These are phyloP conservation scores for Cystobasidium pallidum DNA, from an alignment of 1,284 basidiomycete genomes.

Conservation along the genomic window DNA sequence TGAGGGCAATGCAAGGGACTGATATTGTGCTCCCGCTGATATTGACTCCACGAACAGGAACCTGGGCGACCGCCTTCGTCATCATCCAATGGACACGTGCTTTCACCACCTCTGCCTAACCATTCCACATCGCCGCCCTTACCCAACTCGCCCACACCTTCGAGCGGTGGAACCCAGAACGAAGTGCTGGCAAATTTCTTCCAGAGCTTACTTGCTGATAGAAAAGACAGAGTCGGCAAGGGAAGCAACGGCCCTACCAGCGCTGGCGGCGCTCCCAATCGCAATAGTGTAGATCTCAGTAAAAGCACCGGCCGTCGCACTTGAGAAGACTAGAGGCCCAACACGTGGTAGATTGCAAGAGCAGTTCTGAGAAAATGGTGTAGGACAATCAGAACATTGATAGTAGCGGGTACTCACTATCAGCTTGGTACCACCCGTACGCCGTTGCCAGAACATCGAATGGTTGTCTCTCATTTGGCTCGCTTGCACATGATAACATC, in stretches of 20 bases:
- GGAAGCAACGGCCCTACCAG: constrained; percentile 1
- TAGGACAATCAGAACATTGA: too few relatives aligned
- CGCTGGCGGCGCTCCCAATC: neutral
- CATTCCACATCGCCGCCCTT: constrained; percentile 20
- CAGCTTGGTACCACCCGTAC: neutral
- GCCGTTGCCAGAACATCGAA: too few relatives aligned
- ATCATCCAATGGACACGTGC: constrained; percentile 18
- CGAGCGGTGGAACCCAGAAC: constrained; percentile 61
- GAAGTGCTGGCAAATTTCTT: constrained; percentile 85
- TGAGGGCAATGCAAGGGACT: neutral
- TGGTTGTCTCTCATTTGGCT: too few relatives aligned
- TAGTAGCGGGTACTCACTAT: too few relatives aligned
- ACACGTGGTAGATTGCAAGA: too few relatives aligned
- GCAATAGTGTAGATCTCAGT: constrained; percentile 16
- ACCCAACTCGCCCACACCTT: constrained; percentile 48
- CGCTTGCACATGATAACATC: neutral
- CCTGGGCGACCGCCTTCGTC: constrained; percentile 30
- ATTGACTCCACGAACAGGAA: constrained; percentile 6
- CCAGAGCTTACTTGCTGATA: constrained; percentile 71
- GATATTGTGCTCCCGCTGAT: neutral
- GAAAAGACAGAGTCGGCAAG: constrained; percentile 23
- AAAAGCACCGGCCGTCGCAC: constrained; percentile 5
- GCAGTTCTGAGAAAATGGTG: too few relatives aligned
- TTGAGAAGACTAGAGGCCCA: neutral
- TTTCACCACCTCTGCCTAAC: constrained; percentile 18